phyloP scores from a whole-genome alignment of 192 early-diverging fungal genomes.

The Mortierella claussenii region DNA sequence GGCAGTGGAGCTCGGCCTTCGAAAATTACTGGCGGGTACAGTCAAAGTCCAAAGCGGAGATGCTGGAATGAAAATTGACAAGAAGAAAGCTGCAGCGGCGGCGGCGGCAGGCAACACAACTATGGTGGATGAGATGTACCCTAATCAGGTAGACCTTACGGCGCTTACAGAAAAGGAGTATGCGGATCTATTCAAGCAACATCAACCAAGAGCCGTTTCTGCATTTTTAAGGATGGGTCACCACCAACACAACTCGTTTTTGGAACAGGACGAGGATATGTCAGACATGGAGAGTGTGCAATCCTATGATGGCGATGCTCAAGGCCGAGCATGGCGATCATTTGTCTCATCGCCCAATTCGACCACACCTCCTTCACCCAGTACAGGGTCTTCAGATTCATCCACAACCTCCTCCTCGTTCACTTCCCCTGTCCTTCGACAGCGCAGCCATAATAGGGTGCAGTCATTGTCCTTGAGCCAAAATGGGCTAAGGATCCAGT shows the following conservation, averaged over 20 bases:
- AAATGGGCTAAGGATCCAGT: slow-evolving; percentile 8
- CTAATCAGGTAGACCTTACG: slow-evolving; percentile 19
- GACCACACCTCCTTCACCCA: slow-evolving; percentile 44
- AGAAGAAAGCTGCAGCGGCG: background rate
- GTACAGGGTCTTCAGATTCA: slow-evolving; percentile 21
- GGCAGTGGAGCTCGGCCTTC: slow-evolving; percentile 37
- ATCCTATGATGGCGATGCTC: slow-evolving; percentile 39
- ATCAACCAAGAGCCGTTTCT: slow-evolving; percentile 27
- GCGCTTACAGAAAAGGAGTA: slow-evolving; percentile 37
- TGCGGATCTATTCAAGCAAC: slow-evolving; percentile 21
- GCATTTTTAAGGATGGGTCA: slow-evolving; percentile 10
- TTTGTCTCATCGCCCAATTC: slow-evolving; percentile 53
- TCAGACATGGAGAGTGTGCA: slow-evolving; percentile 49
- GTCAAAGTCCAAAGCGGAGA: too few species aligned
- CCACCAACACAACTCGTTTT: too few species aligned
- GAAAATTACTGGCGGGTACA: slow-evolving; percentile 3
- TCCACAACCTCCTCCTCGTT: slow-evolving; percentile 15
- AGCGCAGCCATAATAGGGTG: background rate
- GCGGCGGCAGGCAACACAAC: background rate
- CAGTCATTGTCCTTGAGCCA: too few species aligned
- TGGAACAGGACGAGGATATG: slow-evolving; percentile 40
- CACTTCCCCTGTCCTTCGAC: slow-evolving; percentile 23
- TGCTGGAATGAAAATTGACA: too few species aligned
- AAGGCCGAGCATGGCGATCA: slow-evolving; percentile 34
- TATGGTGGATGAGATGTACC: background rate